Evolutionary conservation across 1,284 basidiomycete species (phyloP).

Genomic region (Irpex sp.): DNA sequence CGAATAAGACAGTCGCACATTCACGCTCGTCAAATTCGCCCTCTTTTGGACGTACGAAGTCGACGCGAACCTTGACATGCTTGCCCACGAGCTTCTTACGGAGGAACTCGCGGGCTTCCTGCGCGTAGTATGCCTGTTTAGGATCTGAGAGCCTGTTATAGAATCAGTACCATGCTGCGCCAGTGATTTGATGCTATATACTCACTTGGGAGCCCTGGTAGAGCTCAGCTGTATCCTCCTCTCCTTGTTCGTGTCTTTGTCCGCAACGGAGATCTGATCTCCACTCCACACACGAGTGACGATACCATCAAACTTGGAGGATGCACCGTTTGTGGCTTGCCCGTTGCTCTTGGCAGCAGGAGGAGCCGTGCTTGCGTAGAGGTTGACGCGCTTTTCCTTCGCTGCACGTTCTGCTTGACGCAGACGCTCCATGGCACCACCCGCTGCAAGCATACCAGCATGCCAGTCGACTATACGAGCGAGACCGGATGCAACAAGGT

Average conservation of each 20-base stretch:
- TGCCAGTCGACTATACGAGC: conserved; percentile 98
- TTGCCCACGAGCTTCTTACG: conserved; percentile 92
- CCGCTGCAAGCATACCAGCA: conserved; percentile 85
- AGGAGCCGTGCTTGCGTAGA: conserved; percentile 63
- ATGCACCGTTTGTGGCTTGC: conserved; percentile 40
- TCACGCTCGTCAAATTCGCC: conserved; percentile 93
- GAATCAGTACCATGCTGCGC: not conserved
- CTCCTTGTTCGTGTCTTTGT: conserved; percentile 75
- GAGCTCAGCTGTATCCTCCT: conserved; percentile 87
- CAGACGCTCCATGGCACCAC: conserved; percentile 82
- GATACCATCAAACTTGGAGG: conserved; percentile 73
- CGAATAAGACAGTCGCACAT: conserved; percentile 84
- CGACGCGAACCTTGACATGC: conserved; percentile 78
- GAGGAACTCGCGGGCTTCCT: conserved; percentile 90
- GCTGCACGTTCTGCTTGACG: conserved; percentile 83
- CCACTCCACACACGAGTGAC: conserved; percentile 90
- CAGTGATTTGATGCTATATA: not conserved
- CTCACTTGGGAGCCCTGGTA: conserved; percentile 81
- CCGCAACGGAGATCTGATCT: conserved; percentile 84
- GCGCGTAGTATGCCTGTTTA: conserved; percentile 85
- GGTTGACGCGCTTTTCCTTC: conserved; percentile 76
- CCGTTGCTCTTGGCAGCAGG: conserved; percentile 40
- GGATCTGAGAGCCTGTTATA: conserved; percentile 71
- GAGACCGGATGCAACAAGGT: conserved; percentile 80
- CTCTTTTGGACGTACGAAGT: conserved; percentile 90